A percentile compares a stretch with the other conserved stretches of the same genome.
Evolutionary conservation across 2,329 filamentous ascomycete species (phyloP).

Genomic region (Colletotrichum kahawae): DNA sequence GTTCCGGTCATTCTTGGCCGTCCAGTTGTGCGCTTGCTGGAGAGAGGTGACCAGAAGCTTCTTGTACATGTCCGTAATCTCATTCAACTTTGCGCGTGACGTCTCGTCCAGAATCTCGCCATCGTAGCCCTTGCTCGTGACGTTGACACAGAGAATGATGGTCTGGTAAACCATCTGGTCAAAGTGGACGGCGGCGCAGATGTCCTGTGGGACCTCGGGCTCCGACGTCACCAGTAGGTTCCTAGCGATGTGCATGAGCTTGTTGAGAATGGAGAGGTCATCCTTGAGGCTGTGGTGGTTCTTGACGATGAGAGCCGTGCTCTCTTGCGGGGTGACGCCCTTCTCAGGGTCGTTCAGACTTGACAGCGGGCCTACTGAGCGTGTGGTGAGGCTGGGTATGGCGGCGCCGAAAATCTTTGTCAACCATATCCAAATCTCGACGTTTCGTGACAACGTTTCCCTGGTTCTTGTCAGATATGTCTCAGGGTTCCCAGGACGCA

Average conservation of each 20-base stretch:
- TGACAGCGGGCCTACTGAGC: constrained; percentile 62
- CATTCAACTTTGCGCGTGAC: constrained; percentile 61
- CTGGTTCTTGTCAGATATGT: constrained; percentile 36
- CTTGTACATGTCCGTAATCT: constrained; percentile 71
- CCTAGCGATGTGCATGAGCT: constrained; percentile 69
- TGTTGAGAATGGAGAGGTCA: constrained; percentile 67
- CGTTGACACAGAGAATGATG: constrained; percentile 69
- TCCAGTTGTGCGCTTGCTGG: constrained; percentile 73
- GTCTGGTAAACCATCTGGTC: constrained; percentile 71
- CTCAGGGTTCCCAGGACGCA: neutral
- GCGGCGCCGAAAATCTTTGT: constrained; percentile 66
- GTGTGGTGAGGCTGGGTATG: constrained; percentile 63
- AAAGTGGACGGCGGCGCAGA: constrained; percentile 68
- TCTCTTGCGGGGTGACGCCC: constrained; percentile 65
- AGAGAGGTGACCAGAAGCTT: constrained; percentile 69
- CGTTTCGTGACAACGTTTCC: constrained; percentile 65
- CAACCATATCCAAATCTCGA: constrained; percentile 70
- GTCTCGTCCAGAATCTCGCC: constrained; percentile 65
- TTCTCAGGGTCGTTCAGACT: constrained; percentile 59
- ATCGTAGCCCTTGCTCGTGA: constrained; percentile 71
- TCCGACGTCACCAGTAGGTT: constrained; percentile 69
- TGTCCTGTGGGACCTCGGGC: constrained; percentile 68
- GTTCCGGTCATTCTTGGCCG: constrained; percentile 70
- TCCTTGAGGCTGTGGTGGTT: constrained; percentile 66
- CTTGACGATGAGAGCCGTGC: constrained; percentile 66